Conservation (phyloP, 371 early-diverging fungal species). For the Rhizopus sp. region DNA sequence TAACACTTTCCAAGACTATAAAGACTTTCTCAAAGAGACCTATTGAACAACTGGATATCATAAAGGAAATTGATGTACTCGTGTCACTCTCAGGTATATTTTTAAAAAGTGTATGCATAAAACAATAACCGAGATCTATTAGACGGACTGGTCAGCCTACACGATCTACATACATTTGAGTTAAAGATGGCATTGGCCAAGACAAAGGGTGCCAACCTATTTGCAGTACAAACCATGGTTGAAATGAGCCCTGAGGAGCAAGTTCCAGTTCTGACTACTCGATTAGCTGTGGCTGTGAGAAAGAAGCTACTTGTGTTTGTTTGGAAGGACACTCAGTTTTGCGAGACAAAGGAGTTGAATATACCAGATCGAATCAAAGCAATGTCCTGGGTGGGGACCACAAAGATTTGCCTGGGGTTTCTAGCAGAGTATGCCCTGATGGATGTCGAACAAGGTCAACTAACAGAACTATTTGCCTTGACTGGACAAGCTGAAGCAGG, state of each 20-base stretch:
- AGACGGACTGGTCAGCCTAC: constrained; percentile 77
- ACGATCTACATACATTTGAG: constrained; percentile 72
- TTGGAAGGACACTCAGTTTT: constrained; percentile 80
- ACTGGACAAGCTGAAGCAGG: constrained; percentile 39
- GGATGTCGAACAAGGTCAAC: constrained; percentile 59
- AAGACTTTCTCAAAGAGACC: constrained; percentile 73
- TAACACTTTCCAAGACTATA: constrained; percentile 64
- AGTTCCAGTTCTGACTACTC: constrained; percentile 74
- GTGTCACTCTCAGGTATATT: constrained; percentile 67
- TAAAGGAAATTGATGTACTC: constrained; percentile 76
- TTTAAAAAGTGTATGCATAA: background rate
- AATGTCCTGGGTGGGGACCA: constrained; percentile 71
- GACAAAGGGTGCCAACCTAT: constrained; percentile 74
- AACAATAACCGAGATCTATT: background rate
- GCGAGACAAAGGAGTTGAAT: constrained; percentile 61
- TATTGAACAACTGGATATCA: constrained; percentile 77
- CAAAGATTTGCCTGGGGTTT: constrained; percentile 69
- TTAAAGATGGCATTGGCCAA: constrained; percentile 67
- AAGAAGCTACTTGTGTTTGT: constrained; percentile 72
- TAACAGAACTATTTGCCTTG: constrained; percentile 56
- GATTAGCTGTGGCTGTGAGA: constrained; percentile 74
- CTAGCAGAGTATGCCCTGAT: constrained; percentile 69
- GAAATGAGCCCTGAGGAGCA: constrained; percentile 61
- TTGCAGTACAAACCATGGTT: constrained; percentile 75
- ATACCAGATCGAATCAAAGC: constrained; percentile 69